These are phyloP conservation scores for Trypanosoma caninum DNA, from an alignment of 208 protist genomes.

Conservation along the genomic window DNA sequence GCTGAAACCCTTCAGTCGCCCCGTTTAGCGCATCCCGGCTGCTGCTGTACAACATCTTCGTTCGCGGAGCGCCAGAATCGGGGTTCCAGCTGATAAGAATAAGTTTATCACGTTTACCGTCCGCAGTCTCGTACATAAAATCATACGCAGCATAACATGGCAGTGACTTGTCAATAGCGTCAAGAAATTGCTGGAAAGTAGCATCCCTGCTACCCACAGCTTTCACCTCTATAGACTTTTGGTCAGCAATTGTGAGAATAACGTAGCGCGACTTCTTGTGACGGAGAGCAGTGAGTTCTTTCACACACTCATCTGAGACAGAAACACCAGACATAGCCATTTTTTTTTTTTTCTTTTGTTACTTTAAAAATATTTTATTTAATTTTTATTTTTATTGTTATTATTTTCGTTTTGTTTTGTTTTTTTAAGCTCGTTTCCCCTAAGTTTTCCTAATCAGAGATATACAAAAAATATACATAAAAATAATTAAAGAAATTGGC, in stretches of 20 bases:
- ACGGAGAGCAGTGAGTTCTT: slow-evolving; percentile 74
- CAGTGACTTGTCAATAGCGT: slow-evolving; percentile 49
- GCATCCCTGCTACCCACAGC: slow-evolving; percentile 38
- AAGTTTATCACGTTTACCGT: slow-evolving; percentile 83
- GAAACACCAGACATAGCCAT: slow-evolving; percentile 90
- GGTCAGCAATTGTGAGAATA: slow-evolving; percentile 80
- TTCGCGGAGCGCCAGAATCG: slow-evolving; percentile 65
- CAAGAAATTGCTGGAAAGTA: slow-evolving; percentile 78
- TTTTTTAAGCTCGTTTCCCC: not conserved
- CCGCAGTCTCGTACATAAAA: slow-evolving; percentile 75
- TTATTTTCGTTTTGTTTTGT: not conserved
- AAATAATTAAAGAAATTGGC: not conserved
- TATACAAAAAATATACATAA: not conserved
- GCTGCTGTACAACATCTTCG: slow-evolving; percentile 88
- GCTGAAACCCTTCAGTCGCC: slow-evolving; percentile 74
- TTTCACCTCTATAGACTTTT: slow-evolving; percentile 77
- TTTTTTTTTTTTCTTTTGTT: slow-evolving; percentile 1
- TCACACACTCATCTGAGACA: slow-evolving; percentile 57
- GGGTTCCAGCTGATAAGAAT: slow-evolving; percentile 88
- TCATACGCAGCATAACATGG: slow-evolving; percentile 92
- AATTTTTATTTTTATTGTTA: not conserved
- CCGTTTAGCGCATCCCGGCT: slow-evolving; percentile 74
- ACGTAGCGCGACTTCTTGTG: slow-evolving; percentile 83
- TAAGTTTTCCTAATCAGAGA: not conserved
- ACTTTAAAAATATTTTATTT: not conserved